These are phyloP conservation scores for Zygoascus biomembranicola DNA, from an alignment of 805 yeast species.

Conservation along the genomic window DNA sequence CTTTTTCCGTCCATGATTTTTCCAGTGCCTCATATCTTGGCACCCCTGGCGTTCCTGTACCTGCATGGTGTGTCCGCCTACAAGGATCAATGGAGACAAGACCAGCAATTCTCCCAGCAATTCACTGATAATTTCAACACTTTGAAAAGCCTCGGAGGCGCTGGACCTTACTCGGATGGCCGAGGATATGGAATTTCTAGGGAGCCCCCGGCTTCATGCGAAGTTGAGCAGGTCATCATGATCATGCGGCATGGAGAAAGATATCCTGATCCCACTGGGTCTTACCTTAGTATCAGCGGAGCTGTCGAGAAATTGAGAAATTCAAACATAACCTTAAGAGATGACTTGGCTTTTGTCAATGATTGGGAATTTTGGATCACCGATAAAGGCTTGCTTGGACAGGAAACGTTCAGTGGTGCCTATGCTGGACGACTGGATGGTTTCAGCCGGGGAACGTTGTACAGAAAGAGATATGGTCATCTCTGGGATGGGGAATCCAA, in stretches of 20 bases:
- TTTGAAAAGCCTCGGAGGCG: conserved; percentile 40
- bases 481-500: conserved; percentile 33
- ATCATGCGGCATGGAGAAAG: conserved; percentile 54
- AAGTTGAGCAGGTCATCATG: conserved; percentile 46
- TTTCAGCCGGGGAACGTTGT: conserved; percentile 40
- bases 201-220: conserved; percentile 43
- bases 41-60: neutral
- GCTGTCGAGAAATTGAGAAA: conserved; percentile 13
- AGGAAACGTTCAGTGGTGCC: conserved; percentile 43
- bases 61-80: neutral
- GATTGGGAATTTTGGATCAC: conserved; percentile 38
- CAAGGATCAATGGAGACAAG: neutral
- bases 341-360: conserved; percentile 40
- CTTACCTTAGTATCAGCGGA: conserved; percentile 5
- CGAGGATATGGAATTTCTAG: conserved; percentile 46
- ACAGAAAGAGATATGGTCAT: conserved; percentile 42
- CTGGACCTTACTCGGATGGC: conserved; percentile 44
- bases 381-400: conserved; percentile 34
- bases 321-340: conserved; percentile 18
- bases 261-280: conserved; percentile 31
- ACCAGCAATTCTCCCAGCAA: conserved; percentile 12
- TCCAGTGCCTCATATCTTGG: neutral
- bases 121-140: conserved; percentile 38
- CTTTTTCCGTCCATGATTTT: neutral
- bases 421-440: conserved; percentile 48